Conservation (phyloP, 441 rosid genomes). For the Gossypium schwendimanii region DNA sequence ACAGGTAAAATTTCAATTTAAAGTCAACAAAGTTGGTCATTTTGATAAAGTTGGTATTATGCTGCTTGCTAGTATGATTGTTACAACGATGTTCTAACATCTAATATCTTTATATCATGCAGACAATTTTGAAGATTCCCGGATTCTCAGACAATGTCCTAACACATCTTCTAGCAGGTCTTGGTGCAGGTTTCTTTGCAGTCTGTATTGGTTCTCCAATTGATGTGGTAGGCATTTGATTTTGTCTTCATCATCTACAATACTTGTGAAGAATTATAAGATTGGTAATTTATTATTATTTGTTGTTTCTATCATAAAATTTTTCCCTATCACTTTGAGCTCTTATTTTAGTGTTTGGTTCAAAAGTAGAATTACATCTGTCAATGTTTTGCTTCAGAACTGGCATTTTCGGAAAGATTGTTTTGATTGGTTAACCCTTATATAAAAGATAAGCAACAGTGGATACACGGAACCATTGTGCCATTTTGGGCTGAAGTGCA, state of each 20-base stretch:
- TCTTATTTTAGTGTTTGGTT: not conserved
- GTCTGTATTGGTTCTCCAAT: slow-evolving; percentile 72
- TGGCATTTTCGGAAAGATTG: not conserved
- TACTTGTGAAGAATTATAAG: not conserved
- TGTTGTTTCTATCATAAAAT: not conserved
- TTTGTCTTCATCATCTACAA: not conserved
- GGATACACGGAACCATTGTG: not conserved
- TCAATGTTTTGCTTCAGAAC: not conserved
- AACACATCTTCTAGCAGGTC: slow-evolving; percentile 63
- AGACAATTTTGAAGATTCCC: slow-evolving; percentile 70
- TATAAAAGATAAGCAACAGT: not conserved
- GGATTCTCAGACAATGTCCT: slow-evolving; percentile 57
- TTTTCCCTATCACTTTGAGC: slow-evolving; percentile 2
- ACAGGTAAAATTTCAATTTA: slow-evolving; percentile 31
- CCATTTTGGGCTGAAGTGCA: not conserved
- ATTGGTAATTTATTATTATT: not conserved
- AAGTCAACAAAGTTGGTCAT: not conserved
- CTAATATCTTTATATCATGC: slow-evolving; percentile 42
- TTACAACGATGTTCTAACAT: slow-evolving; percentile 25
- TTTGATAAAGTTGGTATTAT: not conserved
- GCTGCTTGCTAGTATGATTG: not conserved
- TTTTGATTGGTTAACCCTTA: not conserved
- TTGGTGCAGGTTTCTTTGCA: slow-evolving; percentile 70
- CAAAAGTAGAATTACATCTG: not conserved
- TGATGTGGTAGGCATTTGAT: slow-evolving; percentile 53